Evolutionary conservation across 2,329 filamentous ascomycete species (phyloP), one percentile per base, ranked within the genome.

Genomic region (Aspergillus pseudotamarii): DNA sequence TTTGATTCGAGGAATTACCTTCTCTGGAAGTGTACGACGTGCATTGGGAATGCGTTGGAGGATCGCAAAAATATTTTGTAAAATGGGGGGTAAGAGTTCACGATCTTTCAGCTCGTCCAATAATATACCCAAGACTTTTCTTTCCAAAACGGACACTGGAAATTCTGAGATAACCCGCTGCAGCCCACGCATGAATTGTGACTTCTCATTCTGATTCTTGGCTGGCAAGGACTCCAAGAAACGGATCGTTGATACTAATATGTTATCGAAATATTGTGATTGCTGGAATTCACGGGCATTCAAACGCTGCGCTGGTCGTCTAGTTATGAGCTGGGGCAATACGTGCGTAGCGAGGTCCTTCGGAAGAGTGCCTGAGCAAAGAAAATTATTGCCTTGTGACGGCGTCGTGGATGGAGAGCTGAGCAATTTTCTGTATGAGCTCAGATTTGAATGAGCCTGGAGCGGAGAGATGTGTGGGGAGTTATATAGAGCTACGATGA

Each of bases 221-320:
- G 92, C 92, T 0, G 95, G 94, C 63, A 99, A 88, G 0, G 89
- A 87, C 71, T 99, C 95, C 30, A 99, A 82, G 73, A 99, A 99
- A 14, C 95, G 91, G 66, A 99, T 97, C 0, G 95, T 97, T 0
- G 94, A 97, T 26, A 99, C 93, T 5, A 99, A 84, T 53, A 98
- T 92, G 72, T 98, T 99, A 79, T 99, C 93, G 75, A 99, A 99
- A 75, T 96, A 99, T 68, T 92, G 89, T 72, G 93, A 96, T 76
- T 97, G 88, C 74, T 99, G 95, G 70, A 99, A 98, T 71, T 97
- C 94, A 59, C 87, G 88, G 5, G 94, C 93, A 30, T 89, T 93
- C 81, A 98, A 86, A 51, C 95, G 88, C 75, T 96, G 92, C 3
- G 93, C 93, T 3, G 95, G 93, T 60, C 93, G 85, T 66, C 95